These are phyloP conservation scores for Phoma sp. DNA, from an alignment of 2,329 filamentous ascomycete genomes.

Conservation along the genomic window DNA sequence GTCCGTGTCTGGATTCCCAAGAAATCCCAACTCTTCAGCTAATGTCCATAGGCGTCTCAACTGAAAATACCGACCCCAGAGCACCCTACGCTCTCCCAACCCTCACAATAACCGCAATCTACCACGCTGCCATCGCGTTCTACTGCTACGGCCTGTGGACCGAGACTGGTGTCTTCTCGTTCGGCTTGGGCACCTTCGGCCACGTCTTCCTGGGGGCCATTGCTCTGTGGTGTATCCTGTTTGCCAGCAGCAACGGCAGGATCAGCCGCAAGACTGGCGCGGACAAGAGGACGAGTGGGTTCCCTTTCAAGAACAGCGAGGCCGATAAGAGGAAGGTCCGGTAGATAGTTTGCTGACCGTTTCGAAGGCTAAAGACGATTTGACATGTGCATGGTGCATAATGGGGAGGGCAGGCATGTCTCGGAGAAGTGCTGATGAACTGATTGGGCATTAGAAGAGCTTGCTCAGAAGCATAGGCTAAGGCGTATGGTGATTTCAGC, in stretches of 20 bases:
- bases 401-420: too few relatives aligned
- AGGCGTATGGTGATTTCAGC: neutral
- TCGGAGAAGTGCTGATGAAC: too few relatives aligned
- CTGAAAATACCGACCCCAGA: slow-evolving; percentile 45
- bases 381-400: neutral
- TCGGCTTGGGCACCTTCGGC: slow-evolving; percentile 64
- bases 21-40: neutral
- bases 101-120: slow-evolving; percentile 68
- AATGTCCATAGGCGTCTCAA: slow-evolving; percentile 38
- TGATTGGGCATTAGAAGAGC: too few relatives aligned
- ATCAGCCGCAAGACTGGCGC: slow-evolving; percentile 69
- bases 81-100: slow-evolving; percentile 65
- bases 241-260: slow-evolving; percentile 61
- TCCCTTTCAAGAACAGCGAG: slow-evolving; percentile 67
- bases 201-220: slow-evolving; percentile 64
- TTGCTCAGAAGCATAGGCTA: neutral
- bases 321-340: slow-evolving; percentile 58
- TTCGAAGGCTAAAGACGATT: too few relatives aligned
- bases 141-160: slow-evolving; percentile 70
- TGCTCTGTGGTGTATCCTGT: slow-evolving; percentile 69
- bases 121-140: slow-evolving; percentile 65
- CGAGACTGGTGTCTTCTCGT: slow-evolving; percentile 61
- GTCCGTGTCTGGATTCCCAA: slow-evolving; percentile 12
- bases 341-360: slow-evolving; percentile 18
- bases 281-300: slow-evolving; percentile 70